Evolutionary conservation across 176 grass and related monocot species (phyloP), one percentile per base, ranked within the genome.

Genomic region (Musa troglodytarum): DNA sequence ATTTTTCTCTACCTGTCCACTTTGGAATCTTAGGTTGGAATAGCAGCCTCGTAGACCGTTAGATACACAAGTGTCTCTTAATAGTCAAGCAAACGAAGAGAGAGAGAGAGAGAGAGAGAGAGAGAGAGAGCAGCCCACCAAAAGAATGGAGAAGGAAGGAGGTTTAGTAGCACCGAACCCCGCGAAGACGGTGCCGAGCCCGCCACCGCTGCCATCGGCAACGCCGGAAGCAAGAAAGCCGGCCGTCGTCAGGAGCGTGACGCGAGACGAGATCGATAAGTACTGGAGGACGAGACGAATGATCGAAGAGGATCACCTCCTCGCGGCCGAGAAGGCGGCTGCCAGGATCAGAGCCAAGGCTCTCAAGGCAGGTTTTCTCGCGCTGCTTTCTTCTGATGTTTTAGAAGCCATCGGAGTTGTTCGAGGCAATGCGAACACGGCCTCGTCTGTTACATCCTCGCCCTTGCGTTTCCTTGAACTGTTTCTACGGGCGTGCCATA

Each of bases 271-370:
- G 77, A 96, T 96, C 71, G 67, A 87, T 1, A 59, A 61, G 53
- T 96, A 90, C 74, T 96, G 90, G 93, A 85, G 81, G 77, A 90
- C 76, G 67, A 96, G 86, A 81, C 82, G 83, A 78, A 74, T 85
- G 64, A 80, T 85, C 7, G 85, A 90, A 71, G 87, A 90, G 49
- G 89, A 92, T 49, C 87, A 80, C 22, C 85, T 85, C 43, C 77
- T 96, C 3, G 82, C 85, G 0, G 85, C 87, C 9, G 83, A 96
- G 81, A 92, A 96, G 82, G 83, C 85, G 17, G 87, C 85, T 14
- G 90, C 93, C 6, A 86, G 83, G 78, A 82, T 90, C 83, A 85
- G 74, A 24, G 87, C 85, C 54, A 92, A 88, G 83, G 54, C 77
- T 28, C 86, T 90, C n/a, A 87, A 85, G 86, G 92, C 80, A 81